Base-by-base conservation (phyloP, 23 red algal genomes). In the Pyropia yezoensis region DNA sequence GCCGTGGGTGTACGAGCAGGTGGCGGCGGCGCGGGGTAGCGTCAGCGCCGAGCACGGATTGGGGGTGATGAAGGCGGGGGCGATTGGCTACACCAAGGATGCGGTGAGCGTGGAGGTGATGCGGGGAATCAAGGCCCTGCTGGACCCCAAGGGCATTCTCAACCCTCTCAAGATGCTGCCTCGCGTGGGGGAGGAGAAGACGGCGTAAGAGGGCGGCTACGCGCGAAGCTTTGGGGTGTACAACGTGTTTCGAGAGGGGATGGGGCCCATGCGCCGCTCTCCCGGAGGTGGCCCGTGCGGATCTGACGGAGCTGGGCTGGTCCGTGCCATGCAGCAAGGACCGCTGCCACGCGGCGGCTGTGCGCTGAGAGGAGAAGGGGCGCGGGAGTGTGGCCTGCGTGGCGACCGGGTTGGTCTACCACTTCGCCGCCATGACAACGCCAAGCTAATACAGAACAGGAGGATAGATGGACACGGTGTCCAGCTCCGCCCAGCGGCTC, bases 101-200 rank as follows among this genome's bases (percentile, higher is more conserved):
- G 57, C 67, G 14, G 62, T 67, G 49, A 74, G 64, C 2, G 50
- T 98, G 18, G 85, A 76, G 17, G 24, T 90, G 18, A 98, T 98
- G 94, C 65, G 70, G 32, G 33, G 67, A 28, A 30, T 98, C 27
- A 98, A 98, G 67, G 34, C 50, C 24, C 19, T 81, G 12, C 28
- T 98, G 0, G 94, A 98, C 59, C 71, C 74, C 17, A 70, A 88
- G 19, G 94, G 79, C 29, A 98, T 98, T 24, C 74, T 89, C 33
- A 98, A 98, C 70, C 94, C 94, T 2, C 88, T 91, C 80, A 98
- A 98, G 54, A 47, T 98, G 27, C 52, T 98, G 34, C 67, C 90
- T 1, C 63, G 30, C 12, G 24, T 1, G 62, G n/a, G 62, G 23
- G 20, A 58, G 24, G 23, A 61, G 57, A 26, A 24, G 57, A 61